These are phyloP conservation scores for Saccharomycopsis javanensis DNA, from an alignment of 805 yeast species.

Conservation along the genomic window DNA sequence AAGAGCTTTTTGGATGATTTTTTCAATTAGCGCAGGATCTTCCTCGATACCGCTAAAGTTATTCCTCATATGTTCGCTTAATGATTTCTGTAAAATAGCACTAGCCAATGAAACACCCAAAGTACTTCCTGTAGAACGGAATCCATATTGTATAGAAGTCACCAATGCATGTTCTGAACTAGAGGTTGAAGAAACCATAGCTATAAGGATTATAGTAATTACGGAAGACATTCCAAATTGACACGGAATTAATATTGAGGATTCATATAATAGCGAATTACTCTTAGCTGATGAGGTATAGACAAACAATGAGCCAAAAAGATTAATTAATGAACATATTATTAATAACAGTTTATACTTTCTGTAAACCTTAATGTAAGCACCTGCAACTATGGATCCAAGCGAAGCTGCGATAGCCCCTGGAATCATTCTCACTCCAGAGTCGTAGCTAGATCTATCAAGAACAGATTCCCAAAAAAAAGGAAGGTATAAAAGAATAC, in stretches of 20 bases:
- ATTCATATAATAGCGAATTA: conserved; percentile 34
- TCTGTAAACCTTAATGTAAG: conserved; percentile 55
- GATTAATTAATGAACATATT: conserved; percentile 32
- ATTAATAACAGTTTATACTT: conserved; percentile 42
- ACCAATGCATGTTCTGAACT: conserved; percentile 55
- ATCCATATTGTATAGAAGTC: conserved; percentile 57
- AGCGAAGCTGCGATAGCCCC: conserved; percentile 48
- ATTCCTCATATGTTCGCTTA: conserved; percentile 25
- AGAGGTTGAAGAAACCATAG: conserved; percentile 68
- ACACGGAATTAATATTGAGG: conserved; percentile 36
- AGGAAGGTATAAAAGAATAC: conserved; percentile 48
- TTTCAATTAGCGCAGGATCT: conserved; percentile 28
- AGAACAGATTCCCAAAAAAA: conserved; percentile 49
- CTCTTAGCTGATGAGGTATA: conserved; percentile 26
- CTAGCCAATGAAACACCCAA: conserved; percentile 56
- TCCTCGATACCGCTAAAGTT: conserved; percentile 26
- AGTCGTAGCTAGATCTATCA: conserved; percentile 41
- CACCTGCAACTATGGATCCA: conserved; percentile 56
- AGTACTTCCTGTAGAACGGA: conserved; percentile 58
- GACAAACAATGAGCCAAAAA: conserved; percentile 33
- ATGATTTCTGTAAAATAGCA: conserved; percentile 45
- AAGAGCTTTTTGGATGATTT: conserved; percentile 43
- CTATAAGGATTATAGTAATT: conserved; percentile 55
- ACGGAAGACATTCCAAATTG: conserved; percentile 49
- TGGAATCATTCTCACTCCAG: conserved; percentile 52